Conservation (phyloP, 345 rosid genomes). For the Populus deltoides region DNA sequence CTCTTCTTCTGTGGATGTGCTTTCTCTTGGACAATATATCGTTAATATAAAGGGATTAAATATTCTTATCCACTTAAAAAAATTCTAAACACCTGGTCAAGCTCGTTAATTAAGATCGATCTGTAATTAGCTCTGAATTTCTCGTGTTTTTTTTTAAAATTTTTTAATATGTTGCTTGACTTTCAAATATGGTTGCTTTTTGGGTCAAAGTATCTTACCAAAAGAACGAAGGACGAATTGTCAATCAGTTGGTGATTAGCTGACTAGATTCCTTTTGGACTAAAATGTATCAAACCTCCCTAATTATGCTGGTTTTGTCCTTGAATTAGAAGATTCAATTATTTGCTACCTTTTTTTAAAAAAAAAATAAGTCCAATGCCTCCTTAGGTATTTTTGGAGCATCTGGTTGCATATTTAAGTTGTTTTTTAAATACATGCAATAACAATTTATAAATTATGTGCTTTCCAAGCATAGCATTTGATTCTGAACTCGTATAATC, state of each 20-base stretch:
- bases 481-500: no score
- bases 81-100: background rate
- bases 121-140: background rate
- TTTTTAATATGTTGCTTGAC: background rate
- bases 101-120: background rate
- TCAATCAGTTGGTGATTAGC: background rate
- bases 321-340: background rate
- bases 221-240: background rate
- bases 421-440: no score
- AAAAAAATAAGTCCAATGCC: no score
- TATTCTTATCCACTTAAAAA: background rate
- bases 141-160: background rate
- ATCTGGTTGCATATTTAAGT: no score
- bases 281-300: background rate
- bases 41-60: no score
- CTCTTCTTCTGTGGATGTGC: background rate
- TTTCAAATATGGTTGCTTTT: background rate
- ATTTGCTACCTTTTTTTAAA: background rate
- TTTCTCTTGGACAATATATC: no score
- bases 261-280: background rate
- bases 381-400: no score
- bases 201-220: background rate
- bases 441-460: no score
- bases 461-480: accelerated
- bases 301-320: background rate